Evolutionary conservation across 2,329 filamentous ascomycete genomes (phyloP), one percentile per base, ranked within the genome.

Genomic region (Rhexocercosporidium sp.): DNA sequence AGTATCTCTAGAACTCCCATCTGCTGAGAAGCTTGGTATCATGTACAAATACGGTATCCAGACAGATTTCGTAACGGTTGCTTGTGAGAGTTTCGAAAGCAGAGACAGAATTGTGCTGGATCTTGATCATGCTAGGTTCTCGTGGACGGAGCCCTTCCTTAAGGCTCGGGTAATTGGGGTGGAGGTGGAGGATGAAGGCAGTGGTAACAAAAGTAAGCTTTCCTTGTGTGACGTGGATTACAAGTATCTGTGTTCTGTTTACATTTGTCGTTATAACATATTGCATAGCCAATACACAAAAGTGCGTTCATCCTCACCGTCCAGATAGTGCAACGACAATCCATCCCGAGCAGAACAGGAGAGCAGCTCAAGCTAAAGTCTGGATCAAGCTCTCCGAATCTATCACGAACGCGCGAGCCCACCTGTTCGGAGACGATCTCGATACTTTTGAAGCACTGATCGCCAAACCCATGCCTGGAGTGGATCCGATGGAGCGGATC

Each of bases 381-480:
- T 56, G 53, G 53, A 37, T 56, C 31, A 56, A 56, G 29, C 53
- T 56, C 0, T 11, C 53, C 0, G 31, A 56, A 12, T 29, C 53
- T n/a, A 37, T 56, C 9, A 22, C 29, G 18, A 56, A 39, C 14
- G 53, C 53, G 5, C 29, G 53, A 37, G 31, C 53, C 27, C 53
- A 56, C 53, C 51, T 56, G 25, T 56, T 56, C 14, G 53, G 53
- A 4, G 18, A 56, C 14, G 53, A 56, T 56, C 53, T 56, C 29
- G 53, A 56, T 14, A 56, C 29, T 12, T 56, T 56, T n/a, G 53
- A 56, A 37, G 53, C 53, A 20, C n/a, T 56, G 53, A 56, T 56
- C 2, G 53, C 53, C 18, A 20, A 56, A 18, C 53, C 53, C 9
- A 9, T 37, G 37, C 53, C 29, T 37, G 53, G 53, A 22, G 53